phyloP scores from a whole-genome alignment of 345 rosid genomes.

The Rhodamnia argentea region DNA sequence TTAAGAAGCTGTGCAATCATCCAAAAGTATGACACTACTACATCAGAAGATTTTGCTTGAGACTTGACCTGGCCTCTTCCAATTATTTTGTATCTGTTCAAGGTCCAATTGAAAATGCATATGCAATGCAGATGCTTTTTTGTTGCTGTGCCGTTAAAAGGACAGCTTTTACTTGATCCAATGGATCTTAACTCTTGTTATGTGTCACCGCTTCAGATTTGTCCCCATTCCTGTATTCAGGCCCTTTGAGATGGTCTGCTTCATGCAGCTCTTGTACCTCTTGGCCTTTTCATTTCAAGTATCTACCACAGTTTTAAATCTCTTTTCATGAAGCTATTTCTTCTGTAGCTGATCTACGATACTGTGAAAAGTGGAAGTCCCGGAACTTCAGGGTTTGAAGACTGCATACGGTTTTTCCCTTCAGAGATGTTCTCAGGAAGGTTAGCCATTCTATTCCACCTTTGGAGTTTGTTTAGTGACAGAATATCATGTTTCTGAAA shows the following conservation, averaged over 20 bases:
- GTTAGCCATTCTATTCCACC: slow-evolving; percentile 18
- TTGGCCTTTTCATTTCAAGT: not conserved
- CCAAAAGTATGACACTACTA: slow-evolving; percentile 57
- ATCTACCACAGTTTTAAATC: not conserved
- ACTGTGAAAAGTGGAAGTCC: slow-evolving; percentile 67
- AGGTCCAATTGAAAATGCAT: not conserved
- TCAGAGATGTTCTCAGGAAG: slow-evolving; percentile 95
- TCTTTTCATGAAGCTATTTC: slow-evolving; percentile 6
- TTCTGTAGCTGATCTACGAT: slow-evolving; percentile 85
- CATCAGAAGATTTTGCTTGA: not conserved
- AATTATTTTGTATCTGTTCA: not conserved
- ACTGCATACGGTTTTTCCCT: slow-evolving; percentile 77
- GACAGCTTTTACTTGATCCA: not conserved
- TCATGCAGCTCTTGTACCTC: not conserved
- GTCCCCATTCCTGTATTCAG: not conserved
- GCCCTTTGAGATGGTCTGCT: not conserved
- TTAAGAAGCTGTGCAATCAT: slow-evolving; percentile 99
- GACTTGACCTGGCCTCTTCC: not conserved
- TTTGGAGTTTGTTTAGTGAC: not conserved
- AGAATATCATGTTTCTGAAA: not conserved
- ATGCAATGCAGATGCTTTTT: not conserved
- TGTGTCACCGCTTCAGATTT: not conserved
- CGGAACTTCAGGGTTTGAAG: slow-evolving; percentile 84
- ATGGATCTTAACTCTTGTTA: not conserved
- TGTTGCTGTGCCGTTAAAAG: not conserved